phyloP scores from a whole-genome alignment of 2,329 filamentous ascomycete species.

The Metarhizium sp. region DNA sequence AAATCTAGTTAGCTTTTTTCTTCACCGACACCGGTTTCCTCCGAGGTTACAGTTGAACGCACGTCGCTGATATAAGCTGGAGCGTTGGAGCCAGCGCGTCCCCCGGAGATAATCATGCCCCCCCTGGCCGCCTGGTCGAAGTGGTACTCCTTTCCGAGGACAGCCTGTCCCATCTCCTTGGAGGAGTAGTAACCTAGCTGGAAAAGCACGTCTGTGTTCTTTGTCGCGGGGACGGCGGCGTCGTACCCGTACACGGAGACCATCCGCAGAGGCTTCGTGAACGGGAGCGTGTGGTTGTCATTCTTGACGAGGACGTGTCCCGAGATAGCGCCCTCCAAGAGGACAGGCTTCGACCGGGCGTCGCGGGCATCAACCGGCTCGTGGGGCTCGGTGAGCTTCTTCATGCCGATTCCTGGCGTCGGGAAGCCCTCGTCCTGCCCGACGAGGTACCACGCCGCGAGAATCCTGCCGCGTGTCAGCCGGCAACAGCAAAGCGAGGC shows the following conservation, averaged over 20 bases:
- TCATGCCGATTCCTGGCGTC: constrained; percentile 43
- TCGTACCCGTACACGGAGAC: constrained; percentile 54
- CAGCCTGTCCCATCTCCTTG: constrained; percentile 33
- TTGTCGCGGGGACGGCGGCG: constrained; percentile 43
- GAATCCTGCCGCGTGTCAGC: constrained; percentile 34
- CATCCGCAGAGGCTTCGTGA: constrained; percentile 43
- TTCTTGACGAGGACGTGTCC: constrained; percentile 76
- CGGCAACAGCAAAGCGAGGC: background rate
- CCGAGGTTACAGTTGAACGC: constrained; percentile 10
- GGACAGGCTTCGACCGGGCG: constrained; percentile 29
- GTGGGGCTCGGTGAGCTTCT: constrained; percentile 45
- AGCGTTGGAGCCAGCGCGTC: constrained; percentile 40
- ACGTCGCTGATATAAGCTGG: constrained; percentile 41
- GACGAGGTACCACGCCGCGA: constrained; percentile 50
- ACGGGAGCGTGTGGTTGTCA: constrained; percentile 48
- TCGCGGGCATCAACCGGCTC: constrained; percentile 39
- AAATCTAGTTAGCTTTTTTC: background rate
- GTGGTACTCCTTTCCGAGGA: constrained; percentile 30
- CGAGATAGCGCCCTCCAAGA: constrained; percentile 45
- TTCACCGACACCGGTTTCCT: background rate
- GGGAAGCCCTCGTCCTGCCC: constrained; percentile 38
- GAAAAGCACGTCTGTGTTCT: constrained; percentile 37
- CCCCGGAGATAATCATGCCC: constrained; percentile 42
- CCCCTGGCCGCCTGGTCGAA: constrained; percentile 40
- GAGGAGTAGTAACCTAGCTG: constrained; percentile 38